These are phyloP conservation scores for Ganoderma lingzhi DNA, from an alignment of 1,284 basidiomycete genomes.

Conservation along the genomic window DNA sequence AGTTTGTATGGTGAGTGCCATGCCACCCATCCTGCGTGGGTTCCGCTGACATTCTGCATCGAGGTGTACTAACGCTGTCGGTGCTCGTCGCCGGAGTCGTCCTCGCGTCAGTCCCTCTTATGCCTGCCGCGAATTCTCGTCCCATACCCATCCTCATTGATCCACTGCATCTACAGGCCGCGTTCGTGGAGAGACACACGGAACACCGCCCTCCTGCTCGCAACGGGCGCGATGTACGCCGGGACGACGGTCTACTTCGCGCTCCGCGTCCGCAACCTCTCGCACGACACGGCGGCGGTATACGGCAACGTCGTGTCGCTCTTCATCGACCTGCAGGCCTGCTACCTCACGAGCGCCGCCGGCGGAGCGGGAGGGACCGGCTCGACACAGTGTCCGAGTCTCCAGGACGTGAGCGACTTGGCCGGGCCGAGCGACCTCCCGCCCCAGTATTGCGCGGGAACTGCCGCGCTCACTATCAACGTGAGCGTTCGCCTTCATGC, in stretches of 20 bases:
- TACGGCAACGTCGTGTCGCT: neutral
- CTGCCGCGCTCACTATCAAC: neutral
- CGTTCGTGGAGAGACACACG: neutral
- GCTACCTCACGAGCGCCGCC: neutral
- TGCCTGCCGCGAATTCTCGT: neutral
- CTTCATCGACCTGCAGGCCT: neutral
- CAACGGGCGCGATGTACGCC: slow-evolving; percentile 3
- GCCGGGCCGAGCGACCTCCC: neutral
- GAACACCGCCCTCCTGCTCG: slow-evolving; percentile 3
- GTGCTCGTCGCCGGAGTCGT: neutral
- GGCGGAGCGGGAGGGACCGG: neutral
- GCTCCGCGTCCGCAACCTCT: neutral
- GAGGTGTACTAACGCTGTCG: neutral
- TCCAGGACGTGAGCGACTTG: neutral
- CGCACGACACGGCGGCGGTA: neutral
- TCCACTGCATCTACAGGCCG: neutral
- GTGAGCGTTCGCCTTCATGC: neutral
- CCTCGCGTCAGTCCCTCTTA: neutral
- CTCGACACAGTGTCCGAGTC: neutral
- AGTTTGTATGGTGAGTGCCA: neutral
- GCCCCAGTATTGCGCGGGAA: slow-evolving; percentile 1
- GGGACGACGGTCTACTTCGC: slow-evolving; percentile 3
- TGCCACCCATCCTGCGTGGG: neutral
- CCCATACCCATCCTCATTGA: neutral
- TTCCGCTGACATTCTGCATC: neutral